Percentiles rank a stretch among this genome's conserved stretches.
Evolutionary conservation across 2,329 filamentous ascomycete species (phyloP).

Genomic region (Ceratocystis alfenasii): DNA sequence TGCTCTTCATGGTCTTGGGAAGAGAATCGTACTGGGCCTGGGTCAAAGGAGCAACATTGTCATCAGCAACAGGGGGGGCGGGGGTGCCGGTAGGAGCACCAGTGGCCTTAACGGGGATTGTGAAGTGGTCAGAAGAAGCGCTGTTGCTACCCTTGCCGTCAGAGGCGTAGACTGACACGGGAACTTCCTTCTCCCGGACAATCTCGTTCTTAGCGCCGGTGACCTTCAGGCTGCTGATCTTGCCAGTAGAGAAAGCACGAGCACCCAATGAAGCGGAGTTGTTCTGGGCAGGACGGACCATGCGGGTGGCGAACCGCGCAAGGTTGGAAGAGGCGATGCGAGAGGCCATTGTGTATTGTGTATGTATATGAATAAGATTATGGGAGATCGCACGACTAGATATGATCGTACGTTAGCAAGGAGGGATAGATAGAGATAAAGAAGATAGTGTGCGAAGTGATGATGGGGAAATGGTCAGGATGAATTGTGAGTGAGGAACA

Average conservation of each 20-base stretch:
- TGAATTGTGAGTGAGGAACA: not conserved
- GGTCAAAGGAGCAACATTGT: conserved; percentile 41
- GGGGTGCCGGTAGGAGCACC: conserved; percentile 35
- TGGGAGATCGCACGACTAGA: conserved; percentile 14
- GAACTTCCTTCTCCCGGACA: conserved; percentile 45
- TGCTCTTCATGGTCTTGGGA: conserved; percentile 54
- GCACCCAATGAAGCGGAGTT: conserved; percentile 23
- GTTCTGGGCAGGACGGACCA: conserved; percentile 30
- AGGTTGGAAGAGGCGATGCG: conserved; percentile 28
- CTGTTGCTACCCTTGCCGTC: conserved; percentile 34
- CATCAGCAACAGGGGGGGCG: conserved; percentile 33
- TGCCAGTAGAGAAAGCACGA: conserved; percentile 20
- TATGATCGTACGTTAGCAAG: not conserved
- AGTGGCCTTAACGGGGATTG: conserved; percentile 40
- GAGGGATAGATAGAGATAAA: not conserved
- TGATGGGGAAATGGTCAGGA: conserved; percentile 4
- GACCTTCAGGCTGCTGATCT: conserved; percentile 24
- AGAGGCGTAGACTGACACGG: conserved; percentile 42
- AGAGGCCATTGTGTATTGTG: conserved; percentile 25
- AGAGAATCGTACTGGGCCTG: conserved; percentile 44
- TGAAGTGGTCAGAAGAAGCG: conserved; percentile 40
- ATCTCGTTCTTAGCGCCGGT: conserved; percentile 36
- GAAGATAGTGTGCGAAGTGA: not conserved
- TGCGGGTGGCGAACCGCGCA: conserved; percentile 25
- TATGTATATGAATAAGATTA: conserved; percentile 24